phyloP scores from a whole-genome alignment of 768 basidiomycete genomes.

The Macrolepiota dolichaula region DNA sequence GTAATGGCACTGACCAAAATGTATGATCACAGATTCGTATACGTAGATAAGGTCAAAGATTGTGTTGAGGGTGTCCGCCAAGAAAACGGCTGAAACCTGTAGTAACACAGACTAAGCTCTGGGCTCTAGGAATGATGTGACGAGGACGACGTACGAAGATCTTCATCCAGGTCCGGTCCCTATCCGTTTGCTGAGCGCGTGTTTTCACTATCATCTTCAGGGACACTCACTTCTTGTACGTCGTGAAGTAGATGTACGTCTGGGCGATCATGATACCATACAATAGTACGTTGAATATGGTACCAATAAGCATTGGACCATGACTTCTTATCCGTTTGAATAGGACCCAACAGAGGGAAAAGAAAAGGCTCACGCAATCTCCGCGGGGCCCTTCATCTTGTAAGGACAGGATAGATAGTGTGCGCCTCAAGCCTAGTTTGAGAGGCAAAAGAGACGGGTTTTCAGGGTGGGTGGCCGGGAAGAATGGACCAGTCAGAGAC shows the following conservation, averaged over 20 bases:
- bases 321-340: slow-evolving; percentile 5
- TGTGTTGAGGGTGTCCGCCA: slow-evolving; percentile 47
- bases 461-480: background rate
- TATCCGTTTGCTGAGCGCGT: slow-evolving; percentile 13
- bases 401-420: background rate
- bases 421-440: background rate
- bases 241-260: slow-evolving; percentile 14
- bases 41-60: slow-evolving; percentile 41
- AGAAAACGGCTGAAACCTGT: slow-evolving; percentile 27
- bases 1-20: slow-evolving; percentile 36
- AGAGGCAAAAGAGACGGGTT: background rate
- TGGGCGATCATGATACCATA: slow-evolving; percentile 17
- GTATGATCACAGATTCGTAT: slow-evolving; percentile 41
- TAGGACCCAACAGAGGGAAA: background rate
- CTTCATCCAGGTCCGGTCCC: slow-evolving; percentile 45
- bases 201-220: background rate
- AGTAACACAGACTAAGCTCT: slow-evolving; percentile 26
- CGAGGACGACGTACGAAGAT: slow-evolving; percentile 29
- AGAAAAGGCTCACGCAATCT: slow-evolving; percentile 9
- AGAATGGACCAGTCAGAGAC: background rate
- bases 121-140: background rate
- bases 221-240: slow-evolving; percentile 13
- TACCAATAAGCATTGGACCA: slow-evolving; percentile 16
- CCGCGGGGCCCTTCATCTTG: slow-evolving; percentile 12
- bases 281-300: slow-evolving; percentile 15